A percentile compares a stretch with the other conserved stretches of the same genome.
phyloP scores from a whole-genome alignment of 495 filamentous ascomycete genomes.

The Aspergillus saccharolyticus region DNA sequence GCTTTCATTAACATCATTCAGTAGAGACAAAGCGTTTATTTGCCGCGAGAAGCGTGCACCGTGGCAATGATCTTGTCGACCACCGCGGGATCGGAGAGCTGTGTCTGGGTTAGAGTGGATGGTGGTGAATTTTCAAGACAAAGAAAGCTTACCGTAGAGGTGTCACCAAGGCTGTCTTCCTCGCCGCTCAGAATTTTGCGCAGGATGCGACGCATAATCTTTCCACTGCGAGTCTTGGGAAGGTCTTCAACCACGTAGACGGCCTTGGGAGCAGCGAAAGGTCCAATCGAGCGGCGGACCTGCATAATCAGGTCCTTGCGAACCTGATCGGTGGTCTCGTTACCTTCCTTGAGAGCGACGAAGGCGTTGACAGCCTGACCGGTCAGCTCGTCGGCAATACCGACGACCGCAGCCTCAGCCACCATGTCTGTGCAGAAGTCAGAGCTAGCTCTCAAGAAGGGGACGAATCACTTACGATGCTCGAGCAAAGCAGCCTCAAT shows the following conservation, averaged over 20 bases:
- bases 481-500: slow-evolving; percentile 96
- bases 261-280: slow-evolving; percentile 93
- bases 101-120: not conserved
- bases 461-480: slow-evolving; percentile 53
- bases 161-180: slow-evolving; percentile 94
- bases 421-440: slow-evolving; percentile 43
- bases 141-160: slow-evolving; percentile 65
- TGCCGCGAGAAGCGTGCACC: slow-evolving; percentile 61
- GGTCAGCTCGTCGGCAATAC: slow-evolving; percentile 86
- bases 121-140: not conserved
- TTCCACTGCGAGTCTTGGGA: slow-evolving; percentile 93
- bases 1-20: not conserved
- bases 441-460: slow-evolving; percentile 2
- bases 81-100: slow-evolving; percentile 87
- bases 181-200: slow-evolving; percentile 95
- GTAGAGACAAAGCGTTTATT: slow-evolving; percentile 26
- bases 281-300: slow-evolving; percentile 94
- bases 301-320: slow-evolving; percentile 91
- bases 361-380: slow-evolving; percentile 98
- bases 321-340: slow-evolving; percentile 71
- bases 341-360: slow-evolving; percentile 84
- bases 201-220: slow-evolving; percentile 98
- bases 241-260: slow-evolving; percentile 86
- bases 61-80: slow-evolving; percentile 83
- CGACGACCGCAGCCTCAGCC: slow-evolving; percentile 93